A percentile compares a stretch with the other conserved stretches of the same genome.
Conservation (phyloP, 805 yeast species). For the Metschnikowia henanensis region DNA sequence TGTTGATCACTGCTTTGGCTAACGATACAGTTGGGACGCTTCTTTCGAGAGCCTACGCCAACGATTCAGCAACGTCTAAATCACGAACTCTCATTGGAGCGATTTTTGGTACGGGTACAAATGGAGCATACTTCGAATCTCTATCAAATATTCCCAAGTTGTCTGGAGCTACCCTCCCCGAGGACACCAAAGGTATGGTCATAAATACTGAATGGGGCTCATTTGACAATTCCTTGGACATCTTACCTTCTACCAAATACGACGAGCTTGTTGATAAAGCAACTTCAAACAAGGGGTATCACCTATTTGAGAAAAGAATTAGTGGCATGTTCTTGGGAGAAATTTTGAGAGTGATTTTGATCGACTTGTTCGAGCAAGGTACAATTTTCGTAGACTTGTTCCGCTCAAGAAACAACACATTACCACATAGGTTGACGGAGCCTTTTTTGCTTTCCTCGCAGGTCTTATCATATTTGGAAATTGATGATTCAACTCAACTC, state of each 20-base stretch:
- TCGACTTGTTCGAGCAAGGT: constrained; percentile 63
- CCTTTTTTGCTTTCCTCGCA: constrained; percentile 83
- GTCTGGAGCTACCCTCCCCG: constrained; percentile 35
- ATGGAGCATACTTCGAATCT: constrained; percentile 89
- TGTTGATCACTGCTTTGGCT: constrained; percentile 81
- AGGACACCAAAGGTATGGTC: constrained; percentile 60
- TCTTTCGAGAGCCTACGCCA: constrained; percentile 81
- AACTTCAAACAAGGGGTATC: constrained; percentile 84
- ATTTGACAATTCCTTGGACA: constrained; percentile 78
- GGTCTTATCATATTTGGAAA: constrained; percentile 81
- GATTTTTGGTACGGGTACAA: constrained; percentile 97
- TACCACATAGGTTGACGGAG: constrained; percentile 64
- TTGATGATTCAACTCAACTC: constrained; percentile 76
- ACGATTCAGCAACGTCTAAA: constrained; percentile 57
- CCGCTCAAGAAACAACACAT: constrained; percentile 38
- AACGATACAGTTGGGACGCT: constrained; percentile 97
- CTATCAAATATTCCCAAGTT: constrained; percentile 74
- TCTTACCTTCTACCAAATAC: constrained; percentile 76
- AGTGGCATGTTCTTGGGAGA: constrained; percentile 95
- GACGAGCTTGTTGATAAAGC: constrained; percentile 69
- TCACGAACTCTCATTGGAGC: constrained; percentile 84
- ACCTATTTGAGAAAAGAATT: constrained; percentile 90
- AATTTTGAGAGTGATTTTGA: constrained; percentile 68
- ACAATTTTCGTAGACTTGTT: constrained; percentile 58
- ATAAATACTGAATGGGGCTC: constrained; percentile 99